Evolutionary conservation across 1,139 yeast species (phyloP).

Genomic region (Sugiyamaella xylanicola): DNA sequence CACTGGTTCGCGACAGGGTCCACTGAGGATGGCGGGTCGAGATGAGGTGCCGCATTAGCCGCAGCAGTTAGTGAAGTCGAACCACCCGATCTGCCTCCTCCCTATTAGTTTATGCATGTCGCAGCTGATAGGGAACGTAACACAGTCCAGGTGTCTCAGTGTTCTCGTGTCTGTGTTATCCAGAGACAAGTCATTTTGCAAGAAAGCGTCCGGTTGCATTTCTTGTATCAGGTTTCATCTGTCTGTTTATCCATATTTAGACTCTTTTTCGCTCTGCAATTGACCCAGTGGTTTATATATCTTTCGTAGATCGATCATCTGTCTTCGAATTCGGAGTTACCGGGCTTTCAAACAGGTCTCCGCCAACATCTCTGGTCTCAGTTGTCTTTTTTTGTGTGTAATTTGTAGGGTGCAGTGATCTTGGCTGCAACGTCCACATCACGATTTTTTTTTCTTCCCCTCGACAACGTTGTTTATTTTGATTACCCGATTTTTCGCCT

Average conservation of each 20-base stretch:
- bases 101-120: slow-evolving; percentile 3
- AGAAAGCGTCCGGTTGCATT: neutral
- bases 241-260: neutral
- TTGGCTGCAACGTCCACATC: too few relatives aligned
- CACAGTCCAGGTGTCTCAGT: neutral
- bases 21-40: neutral
- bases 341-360: neutral
- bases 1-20: neutral
- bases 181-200: neutral
- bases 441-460: too few relatives aligned
- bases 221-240: neutral
- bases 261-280: neutral
- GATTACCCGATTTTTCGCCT: too few relatives aligned
- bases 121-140: slow-evolving; percentile 9
- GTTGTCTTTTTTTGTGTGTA: neutral
- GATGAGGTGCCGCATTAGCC: neutral
- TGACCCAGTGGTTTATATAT: neutral
- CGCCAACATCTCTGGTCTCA: neutral
- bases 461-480: neutral
- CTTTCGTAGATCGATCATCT: neutral
- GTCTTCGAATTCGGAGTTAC: neutral
- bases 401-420: neutral
- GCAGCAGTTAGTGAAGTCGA: neutral
- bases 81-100: neutral
- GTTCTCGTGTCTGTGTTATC: neutral